Evolutionary conservation across 345 rosid species (phyloP).

Genomic region (Ceriops decandra): DNA sequence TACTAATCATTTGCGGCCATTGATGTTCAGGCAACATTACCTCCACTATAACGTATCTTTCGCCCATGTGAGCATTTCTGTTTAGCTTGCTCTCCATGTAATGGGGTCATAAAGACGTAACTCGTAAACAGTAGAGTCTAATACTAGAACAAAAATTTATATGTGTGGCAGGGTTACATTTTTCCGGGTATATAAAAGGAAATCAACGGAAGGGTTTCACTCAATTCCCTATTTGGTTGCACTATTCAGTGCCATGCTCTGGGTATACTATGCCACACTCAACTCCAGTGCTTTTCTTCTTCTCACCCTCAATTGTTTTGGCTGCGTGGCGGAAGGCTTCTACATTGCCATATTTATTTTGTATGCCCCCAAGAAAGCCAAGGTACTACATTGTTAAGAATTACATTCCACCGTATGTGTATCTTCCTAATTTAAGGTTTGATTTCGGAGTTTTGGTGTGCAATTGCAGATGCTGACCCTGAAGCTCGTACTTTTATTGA

Average conservation of each 20-base stretch:
- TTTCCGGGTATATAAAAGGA: slow-evolving; percentile 47
- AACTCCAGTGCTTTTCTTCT: slow-evolving; percentile 46
- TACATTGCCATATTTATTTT: slow-evolving; percentile 49
- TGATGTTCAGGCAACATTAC: slow-evolving; percentile 51
- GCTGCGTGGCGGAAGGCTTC: slow-evolving; percentile 47
- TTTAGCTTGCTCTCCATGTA: no score
- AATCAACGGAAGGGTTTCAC: slow-evolving; percentile 67
- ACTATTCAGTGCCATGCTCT: slow-evolving; percentile 59
- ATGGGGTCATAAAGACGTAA: neutral
- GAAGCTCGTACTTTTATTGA: slow-evolving; percentile 26
- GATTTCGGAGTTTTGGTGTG: neutral
- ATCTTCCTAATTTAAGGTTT: neutral
- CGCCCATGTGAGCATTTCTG: slow-evolving; percentile 57
- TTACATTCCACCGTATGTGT: neutral
- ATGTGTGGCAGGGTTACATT: slow-evolving; percentile 62
- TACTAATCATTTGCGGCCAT: no score
- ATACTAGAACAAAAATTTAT: neutral
- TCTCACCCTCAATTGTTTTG: slow-evolving; percentile 58
- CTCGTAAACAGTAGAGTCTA: no score
- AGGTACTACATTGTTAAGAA: slow-evolving; percentile 28
- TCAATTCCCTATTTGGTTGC: slow-evolving; percentile 64
- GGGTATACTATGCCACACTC: slow-evolving; percentile 57
- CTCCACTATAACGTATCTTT: slow-evolving; percentile 54
- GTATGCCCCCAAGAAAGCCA: slow-evolving; percentile 56
- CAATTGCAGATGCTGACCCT: slow-evolving; percentile 32